Conservation (phyloP, 768 basidiomycete genomes). For the Boletales sp. region DNA sequence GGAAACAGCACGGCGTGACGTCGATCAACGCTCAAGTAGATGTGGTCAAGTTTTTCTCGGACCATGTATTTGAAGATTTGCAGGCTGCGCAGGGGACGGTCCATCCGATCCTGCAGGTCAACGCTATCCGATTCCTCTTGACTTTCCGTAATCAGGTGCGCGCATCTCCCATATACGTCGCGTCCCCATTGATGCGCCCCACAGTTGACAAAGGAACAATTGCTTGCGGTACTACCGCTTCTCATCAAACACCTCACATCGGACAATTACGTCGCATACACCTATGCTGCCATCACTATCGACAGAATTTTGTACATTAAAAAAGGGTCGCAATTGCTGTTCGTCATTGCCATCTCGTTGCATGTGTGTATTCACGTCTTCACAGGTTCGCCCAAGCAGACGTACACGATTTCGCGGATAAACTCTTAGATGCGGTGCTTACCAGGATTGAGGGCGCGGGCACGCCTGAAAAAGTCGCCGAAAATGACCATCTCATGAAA, state of each 20-base stretch:
- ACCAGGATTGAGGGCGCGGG: constrained; percentile 73
- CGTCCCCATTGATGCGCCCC: neutral
- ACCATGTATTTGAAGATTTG: constrained; percentile 85
- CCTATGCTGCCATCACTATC: constrained; percentile 97
- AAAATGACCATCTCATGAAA: constrained; percentile 98
- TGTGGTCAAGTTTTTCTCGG: constrained; percentile 93
- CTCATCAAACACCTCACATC: constrained; percentile 80
- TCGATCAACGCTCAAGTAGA: constrained; percentile 90
- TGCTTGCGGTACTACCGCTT: constrained; percentile 85
- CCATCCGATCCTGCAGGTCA: constrained; percentile 90
- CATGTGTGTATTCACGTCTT: neutral
- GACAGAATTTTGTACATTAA: constrained; percentile 93
- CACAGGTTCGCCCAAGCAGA: constrained; percentile 84
- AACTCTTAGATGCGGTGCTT: constrained; percentile 69
- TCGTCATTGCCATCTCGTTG: constrained; percentile 25
- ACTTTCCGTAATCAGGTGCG: constrained; percentile 94
- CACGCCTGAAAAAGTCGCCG: constrained; percentile 89
- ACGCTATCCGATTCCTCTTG: constrained; percentile 91
- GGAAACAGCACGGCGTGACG: constrained; percentile 79
- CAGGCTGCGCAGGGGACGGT: constrained; percentile 63
- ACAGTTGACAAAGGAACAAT: constrained; percentile 89
- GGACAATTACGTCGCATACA: constrained; percentile 87
- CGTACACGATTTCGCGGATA: constrained; percentile 76
- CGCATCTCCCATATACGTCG: neutral
- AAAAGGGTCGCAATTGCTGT: constrained; percentile 72